Base-by-base conservation (phyloP, 1,139 yeast species). In the Scheffersomyces parashehatae region DNA sequence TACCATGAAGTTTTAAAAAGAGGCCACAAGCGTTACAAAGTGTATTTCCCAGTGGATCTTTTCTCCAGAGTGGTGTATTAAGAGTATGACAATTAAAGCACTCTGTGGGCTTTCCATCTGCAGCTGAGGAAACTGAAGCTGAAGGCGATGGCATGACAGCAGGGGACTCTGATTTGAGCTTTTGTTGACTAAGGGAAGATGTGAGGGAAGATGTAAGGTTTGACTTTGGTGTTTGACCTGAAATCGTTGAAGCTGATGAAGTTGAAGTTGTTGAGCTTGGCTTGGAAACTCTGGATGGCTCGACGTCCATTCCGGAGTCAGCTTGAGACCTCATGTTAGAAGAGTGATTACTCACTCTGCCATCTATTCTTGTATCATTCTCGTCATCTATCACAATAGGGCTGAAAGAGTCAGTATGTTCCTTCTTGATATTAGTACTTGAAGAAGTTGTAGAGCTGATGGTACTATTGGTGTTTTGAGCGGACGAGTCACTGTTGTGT, bases 21-120 rank as follows among this genome's bases (percentile, higher is more conserved):
- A 80, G 62, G 0, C 85, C 85, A 62, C 85, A 80, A 0, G 85
- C 85, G 54, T 80, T 80, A 56, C 85, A 80, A 11, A 80, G 62
- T 1, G 83, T 78, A 47, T 79, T 75, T 0, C 85, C 85, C 35
- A 61, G 67, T 3, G 82, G 73, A 53, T 79, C 82, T 52, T 79
- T 74, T 39, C 85, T 64, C 85, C 85, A 80, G 26, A 80, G 61
- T 0, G 85, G 85, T 0, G 85, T 80, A 41, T 78, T 79, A 15
- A 71, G 59, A 2, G 85, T 79, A 40, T 76, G 75, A 57, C 85
- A 80, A 55, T 80, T 80, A 43, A 65, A 67, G 54, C 83, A 78
- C 43, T 67, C 72, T 5, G 64, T 56, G 14, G 49, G 48, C 28
- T 54, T 58, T 15, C 35, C 38, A 10, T 15, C 30, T 3, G 44